phyloP scores from a whole-genome alignment of 1,139 yeast genomes.

The Sugiyamaella pinicola region DNA sequence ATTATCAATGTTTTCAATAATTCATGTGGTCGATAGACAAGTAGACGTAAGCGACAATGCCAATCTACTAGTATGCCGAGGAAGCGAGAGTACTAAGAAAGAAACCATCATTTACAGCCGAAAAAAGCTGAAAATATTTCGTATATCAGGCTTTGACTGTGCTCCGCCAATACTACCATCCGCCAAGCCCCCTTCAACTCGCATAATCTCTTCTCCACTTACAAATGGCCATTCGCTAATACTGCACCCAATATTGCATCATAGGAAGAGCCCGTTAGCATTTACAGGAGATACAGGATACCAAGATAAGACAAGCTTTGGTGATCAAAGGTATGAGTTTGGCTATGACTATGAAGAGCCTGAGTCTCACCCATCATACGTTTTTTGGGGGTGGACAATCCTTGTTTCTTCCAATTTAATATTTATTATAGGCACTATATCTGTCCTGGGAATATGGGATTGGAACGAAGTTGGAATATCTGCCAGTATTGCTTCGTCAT shows the following conservation, averaged over 20 bases:
- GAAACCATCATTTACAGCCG: background rate
- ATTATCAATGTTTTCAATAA: background rate
- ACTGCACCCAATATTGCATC: constrained; percentile 4
- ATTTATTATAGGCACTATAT: constrained; percentile 36
- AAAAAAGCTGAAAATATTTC: background rate
- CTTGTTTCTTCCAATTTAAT: constrained; percentile 36
- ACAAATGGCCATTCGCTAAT: background rate
- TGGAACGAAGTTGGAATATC: constrained; percentile 8
- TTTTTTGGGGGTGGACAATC: constrained; percentile 36
- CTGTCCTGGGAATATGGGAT: constrained; percentile 36
- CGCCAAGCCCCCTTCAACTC: background rate
- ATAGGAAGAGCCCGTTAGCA: constrained; percentile 6
- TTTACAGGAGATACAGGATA: background rate
- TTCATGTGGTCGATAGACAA: background rate
- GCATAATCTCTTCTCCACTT: background rate
- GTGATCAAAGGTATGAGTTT: constrained; percentile 7
- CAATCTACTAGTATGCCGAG: background rate
- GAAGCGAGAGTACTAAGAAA: background rate
- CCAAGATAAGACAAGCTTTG: constrained; percentile 18
- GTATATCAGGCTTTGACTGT: background rate
- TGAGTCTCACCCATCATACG: constrained; percentile 11
- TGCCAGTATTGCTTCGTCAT: constrained; percentile 8
- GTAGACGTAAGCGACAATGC: background rate
- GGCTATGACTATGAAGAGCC: constrained; percentile 20
- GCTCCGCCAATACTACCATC: background rate